A percentile compares a stretch with the other conserved stretches of the same genome.
Evolutionary conservation across 2,329 filamentous ascomycete species (phyloP).

Genomic region (Paecilomyces sp.): DNA sequence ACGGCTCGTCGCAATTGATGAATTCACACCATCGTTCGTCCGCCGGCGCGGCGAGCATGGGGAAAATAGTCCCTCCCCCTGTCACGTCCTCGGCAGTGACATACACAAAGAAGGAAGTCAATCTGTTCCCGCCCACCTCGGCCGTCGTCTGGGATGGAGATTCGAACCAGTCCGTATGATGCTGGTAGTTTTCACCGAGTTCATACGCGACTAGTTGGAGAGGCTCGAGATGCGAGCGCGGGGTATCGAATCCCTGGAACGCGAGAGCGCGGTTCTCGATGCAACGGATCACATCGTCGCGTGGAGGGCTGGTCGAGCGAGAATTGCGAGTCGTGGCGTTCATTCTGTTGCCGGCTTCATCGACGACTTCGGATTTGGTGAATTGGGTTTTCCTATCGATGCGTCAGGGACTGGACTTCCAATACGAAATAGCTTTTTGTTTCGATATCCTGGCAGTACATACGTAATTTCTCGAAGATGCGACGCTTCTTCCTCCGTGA

Average conservation of each 20-base stretch:
- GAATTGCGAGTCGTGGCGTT: constrained; percentile 38
- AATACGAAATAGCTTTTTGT: neutral
- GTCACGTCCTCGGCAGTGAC: constrained; percentile 33
- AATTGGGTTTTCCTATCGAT: constrained; percentile 36
- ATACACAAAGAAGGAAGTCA: constrained; percentile 45
- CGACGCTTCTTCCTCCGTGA: constrained; percentile 37
- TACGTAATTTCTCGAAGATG: constrained; percentile 49
- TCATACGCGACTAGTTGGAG: constrained; percentile 45
- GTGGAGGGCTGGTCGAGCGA: constrained; percentile 39
- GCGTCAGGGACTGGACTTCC: constrained; percentile 5
- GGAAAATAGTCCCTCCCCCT: constrained; percentile 46
- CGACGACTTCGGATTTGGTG: constrained; percentile 36
- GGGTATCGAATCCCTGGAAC: constrained; percentile 40
- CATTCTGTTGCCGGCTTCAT: constrained; percentile 5
- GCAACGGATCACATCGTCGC: constrained; percentile 39
- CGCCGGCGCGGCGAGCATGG: constrained; percentile 32
- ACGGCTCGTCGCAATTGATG: constrained; percentile 44
- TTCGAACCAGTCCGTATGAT: constrained; percentile 48
- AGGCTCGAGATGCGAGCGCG: constrained; percentile 37
- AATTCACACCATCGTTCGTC: constrained; percentile 38
- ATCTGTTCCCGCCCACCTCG: constrained; percentile 38
- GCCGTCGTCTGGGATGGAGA: constrained; percentile 30
- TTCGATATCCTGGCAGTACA: constrained; percentile 4
- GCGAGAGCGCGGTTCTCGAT: constrained; percentile 41
- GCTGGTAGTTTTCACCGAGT: constrained; percentile 40